phyloP scores from a whole-genome alignment of 768 basidiomycete species.

The Lentinula boryana region DNA sequence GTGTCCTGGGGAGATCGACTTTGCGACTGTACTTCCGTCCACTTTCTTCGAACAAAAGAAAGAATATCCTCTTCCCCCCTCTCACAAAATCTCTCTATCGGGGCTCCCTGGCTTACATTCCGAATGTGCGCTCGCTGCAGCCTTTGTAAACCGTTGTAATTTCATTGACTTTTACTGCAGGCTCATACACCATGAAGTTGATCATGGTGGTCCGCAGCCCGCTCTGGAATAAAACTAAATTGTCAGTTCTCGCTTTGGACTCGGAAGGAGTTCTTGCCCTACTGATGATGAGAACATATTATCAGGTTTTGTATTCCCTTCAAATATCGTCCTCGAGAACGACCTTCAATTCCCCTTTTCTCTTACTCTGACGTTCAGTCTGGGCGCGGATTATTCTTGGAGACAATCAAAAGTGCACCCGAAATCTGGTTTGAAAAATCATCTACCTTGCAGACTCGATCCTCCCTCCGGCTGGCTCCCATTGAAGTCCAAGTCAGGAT shows the following conservation, averaged over 20 bases:
- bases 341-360: constrained; percentile 4
- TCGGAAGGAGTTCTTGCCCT: not conserved
- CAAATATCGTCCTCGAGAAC: constrained; percentile 11
- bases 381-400: not conserved
- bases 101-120: constrained; percentile 29
- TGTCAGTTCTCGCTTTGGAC: constrained; percentile 23
- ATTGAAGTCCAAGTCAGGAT: constrained; percentile 6
- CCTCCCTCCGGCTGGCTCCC: not conserved
- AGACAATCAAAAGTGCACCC: constrained; percentile 6
- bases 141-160: not conserved
- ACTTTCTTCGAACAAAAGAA: not conserved
- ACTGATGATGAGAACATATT: not conserved
- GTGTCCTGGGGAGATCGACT: not conserved
- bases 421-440: constrained; percentile 5
- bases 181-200: constrained; percentile 39
- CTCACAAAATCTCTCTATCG: not conserved
- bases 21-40: not conserved
- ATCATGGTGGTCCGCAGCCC: constrained; percentile 28
- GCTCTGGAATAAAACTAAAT: constrained; percentile 40
- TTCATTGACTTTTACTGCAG: not conserved
- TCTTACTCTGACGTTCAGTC: not conserved
- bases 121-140: constrained; percentile 18
- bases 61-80: not conserved
- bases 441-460: not conserved
- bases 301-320: constrained; percentile 2